phyloP scores from a whole-genome alignment of 768 basidiomycete species.

The Gymnopilus dilepis region DNA sequence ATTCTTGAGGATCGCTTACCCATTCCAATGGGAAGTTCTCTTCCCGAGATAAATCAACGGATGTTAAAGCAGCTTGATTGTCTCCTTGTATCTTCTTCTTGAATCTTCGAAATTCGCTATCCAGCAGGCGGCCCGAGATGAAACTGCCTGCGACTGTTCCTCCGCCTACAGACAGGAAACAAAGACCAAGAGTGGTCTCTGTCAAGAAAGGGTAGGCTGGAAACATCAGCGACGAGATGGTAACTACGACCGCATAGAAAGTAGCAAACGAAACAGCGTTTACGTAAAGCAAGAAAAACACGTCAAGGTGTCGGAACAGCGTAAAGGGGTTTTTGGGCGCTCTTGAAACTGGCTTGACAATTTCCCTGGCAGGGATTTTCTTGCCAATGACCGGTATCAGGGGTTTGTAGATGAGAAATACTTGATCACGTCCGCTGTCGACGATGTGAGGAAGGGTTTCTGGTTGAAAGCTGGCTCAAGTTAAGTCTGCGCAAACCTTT shows the following conservation, averaged over 20 bases:
- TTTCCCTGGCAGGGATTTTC: constrained; percentile 30
- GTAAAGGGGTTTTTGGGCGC: constrained; percentile 60
- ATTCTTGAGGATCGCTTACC: constrained; percentile 28
- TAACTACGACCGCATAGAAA: constrained; percentile 65
- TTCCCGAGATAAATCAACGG: constrained; percentile 26
- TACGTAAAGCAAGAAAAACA: constrained; percentile 55
- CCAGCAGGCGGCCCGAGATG: constrained; percentile 63
- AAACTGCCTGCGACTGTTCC: constrained; percentile 69
- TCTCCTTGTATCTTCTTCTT: constrained; percentile 36
- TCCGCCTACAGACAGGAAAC: constrained; percentile 77
- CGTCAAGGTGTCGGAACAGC: constrained; percentile 59
- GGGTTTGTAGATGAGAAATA: constrained; percentile 53
- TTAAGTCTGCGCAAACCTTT: not conserved
- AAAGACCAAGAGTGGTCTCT: constrained; percentile 74
- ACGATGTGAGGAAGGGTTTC: constrained; percentile 62
- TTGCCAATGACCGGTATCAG: constrained; percentile 55
- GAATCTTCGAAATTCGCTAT: constrained; percentile 61
- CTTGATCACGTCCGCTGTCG: constrained; percentile 56
- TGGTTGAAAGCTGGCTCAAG: constrained; percentile 47
- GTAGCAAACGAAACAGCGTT: constrained; percentile 59
- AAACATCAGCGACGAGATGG: constrained; percentile 67
- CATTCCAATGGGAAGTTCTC: constrained; percentile 63
- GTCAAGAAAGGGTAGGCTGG: constrained; percentile 61
- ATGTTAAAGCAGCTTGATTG: constrained; percentile 8
- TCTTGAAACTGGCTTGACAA: constrained; percentile 37